Conservation (phyloP, 2,329 filamentous ascomycete genomes). For the Fusarium torulosum region DNA sequence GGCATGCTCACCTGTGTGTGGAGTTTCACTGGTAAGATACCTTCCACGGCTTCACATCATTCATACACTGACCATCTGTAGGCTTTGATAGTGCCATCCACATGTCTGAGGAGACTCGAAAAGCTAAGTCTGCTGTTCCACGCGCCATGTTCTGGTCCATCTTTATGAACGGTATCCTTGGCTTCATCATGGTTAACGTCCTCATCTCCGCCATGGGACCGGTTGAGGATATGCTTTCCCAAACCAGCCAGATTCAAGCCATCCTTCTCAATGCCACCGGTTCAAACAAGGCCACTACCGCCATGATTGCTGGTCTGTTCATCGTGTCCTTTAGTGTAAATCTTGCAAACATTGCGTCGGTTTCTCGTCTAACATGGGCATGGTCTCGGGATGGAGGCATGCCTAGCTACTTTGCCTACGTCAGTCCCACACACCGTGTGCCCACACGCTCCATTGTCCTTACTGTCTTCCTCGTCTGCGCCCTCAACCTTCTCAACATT, state of each 20-base stretch:
- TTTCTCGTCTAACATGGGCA: conserved; percentile 46
- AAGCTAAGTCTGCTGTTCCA: conserved; percentile 44
- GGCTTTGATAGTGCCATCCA: conserved; percentile 47
- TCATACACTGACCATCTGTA: not conserved
- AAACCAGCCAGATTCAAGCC: conserved; percentile 43
- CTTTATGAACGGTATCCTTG: conserved; percentile 46
- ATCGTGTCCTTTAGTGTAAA: conserved; percentile 46
- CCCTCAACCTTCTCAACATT: conserved; percentile 45
- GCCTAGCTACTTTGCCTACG: conserved; percentile 44
- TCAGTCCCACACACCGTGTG: conserved; percentile 42
- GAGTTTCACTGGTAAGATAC: conserved; percentile 43
- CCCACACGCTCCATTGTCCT: conserved; percentile 42
- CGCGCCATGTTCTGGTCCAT: conserved; percentile 49
- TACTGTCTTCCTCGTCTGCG: conserved; percentile 45
- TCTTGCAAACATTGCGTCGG: conserved; percentile 44
- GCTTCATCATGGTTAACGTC: conserved; percentile 47
- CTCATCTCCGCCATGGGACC: conserved; percentile 46
- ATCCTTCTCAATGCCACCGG: conserved; percentile 40
- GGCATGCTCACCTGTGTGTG: conserved; percentile 47
- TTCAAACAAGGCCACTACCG: conserved; percentile 39
- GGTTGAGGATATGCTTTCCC: conserved; percentile 41
- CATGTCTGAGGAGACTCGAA: conserved; percentile 46
- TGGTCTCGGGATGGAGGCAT: conserved; percentile 46
- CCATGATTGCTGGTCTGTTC: conserved; percentile 45
- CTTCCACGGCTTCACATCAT: rapidly evolving